phyloP scores from a whole-genome alignment of 345 rosid species.

The Eucalyptus polybractea region DNA sequence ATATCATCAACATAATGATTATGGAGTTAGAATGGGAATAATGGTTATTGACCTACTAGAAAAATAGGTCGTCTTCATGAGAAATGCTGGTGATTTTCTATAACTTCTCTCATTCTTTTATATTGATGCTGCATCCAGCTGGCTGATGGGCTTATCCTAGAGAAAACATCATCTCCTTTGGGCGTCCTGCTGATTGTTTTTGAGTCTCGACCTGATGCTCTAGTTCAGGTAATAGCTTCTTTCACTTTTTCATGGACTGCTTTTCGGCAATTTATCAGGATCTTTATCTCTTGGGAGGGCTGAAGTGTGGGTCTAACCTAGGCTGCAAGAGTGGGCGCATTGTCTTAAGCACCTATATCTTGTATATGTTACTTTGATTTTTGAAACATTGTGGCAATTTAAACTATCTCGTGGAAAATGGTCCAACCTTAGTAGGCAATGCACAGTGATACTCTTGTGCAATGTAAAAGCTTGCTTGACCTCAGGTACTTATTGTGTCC shows the following conservation, averaged over 20 bases:
- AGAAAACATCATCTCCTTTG: conserved; percentile 92
- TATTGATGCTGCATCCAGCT: conserved; percentile 32
- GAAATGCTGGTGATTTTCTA: neutral
- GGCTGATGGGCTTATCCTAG: conserved; percentile 87
- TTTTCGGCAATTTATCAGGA: neutral
- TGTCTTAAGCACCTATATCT: neutral
- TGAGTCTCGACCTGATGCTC: conserved; percentile 96
- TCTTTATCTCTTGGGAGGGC: neutral
- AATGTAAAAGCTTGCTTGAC: neutral
- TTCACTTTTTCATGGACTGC: neutral
- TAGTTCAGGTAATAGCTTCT: conserved; percentile 62
- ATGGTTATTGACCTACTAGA: neutral
- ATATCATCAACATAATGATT: neutral
- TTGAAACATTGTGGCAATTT: neutral
- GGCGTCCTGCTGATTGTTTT: conserved; percentile 95
- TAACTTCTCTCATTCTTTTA: neutral
- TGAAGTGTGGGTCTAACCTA: neutral
- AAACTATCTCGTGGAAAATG: neutral
- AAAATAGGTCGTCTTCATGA: neutral
- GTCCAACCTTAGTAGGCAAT: neutral
- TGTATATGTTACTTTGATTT: neutral
- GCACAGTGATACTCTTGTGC: neutral
- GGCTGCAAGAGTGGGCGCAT: neutral
- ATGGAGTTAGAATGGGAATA: neutral
- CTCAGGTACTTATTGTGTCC: neutral